Conservation (phyloP, 2,329 filamentous ascomycete species). For the Calonectria leucothoes region DNA sequence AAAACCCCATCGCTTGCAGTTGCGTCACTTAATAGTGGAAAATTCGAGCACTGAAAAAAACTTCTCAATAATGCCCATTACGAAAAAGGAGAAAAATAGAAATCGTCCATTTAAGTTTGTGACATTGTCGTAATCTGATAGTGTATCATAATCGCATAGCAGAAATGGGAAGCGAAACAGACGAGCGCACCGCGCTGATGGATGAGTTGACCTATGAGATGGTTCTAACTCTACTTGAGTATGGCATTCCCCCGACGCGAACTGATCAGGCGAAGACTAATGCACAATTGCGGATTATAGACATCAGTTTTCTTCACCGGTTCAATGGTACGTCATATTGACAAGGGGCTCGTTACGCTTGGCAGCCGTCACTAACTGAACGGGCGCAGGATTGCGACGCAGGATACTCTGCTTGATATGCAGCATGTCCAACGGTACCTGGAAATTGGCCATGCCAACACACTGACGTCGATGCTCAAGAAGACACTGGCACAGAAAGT, state of each 20-base stretch:
- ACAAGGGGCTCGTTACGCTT: background rate
- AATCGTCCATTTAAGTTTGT: no score
- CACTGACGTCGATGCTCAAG: background rate
- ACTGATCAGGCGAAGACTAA: background rate
- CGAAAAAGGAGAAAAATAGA: no score
- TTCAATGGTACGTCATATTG: background rate
- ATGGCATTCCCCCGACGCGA: background rate
- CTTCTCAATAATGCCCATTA: no score
- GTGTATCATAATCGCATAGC: background rate
- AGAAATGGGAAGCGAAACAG: background rate
- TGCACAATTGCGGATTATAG: background rate
- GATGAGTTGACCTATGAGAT: background rate
- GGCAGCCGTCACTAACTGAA: background rate
- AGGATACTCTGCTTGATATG: background rate
- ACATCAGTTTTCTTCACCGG: background rate
- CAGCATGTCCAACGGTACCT: background rate
- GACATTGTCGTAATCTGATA: no score
- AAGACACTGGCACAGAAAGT: background rate
- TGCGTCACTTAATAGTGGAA: no score
- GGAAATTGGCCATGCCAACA: background rate
- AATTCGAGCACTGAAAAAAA: no score
- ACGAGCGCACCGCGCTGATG: background rate
- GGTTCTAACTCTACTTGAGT: background rate
- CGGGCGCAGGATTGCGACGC: background rate
- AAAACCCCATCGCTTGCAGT: no score